These are phyloP conservation scores for Casuarina equisetifolia DNA, from an alignment of 306 rosid species.

Conservation along the genomic window DNA sequence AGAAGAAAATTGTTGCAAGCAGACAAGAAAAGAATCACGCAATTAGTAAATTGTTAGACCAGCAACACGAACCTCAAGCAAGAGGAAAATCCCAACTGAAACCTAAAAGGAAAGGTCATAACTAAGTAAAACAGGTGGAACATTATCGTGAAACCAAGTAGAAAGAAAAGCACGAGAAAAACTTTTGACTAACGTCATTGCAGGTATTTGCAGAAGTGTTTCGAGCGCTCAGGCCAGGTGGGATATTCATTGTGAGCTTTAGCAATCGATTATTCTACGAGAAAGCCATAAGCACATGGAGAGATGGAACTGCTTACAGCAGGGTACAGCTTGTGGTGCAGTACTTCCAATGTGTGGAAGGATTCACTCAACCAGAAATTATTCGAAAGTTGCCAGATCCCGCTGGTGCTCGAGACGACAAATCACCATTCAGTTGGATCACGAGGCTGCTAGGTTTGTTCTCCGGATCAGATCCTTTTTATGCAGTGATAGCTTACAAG, in stretches of 20 bases:
- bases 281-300: slow-evolving; percentile 79
- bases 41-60: neutral
- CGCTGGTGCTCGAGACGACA: slow-evolving; percentile 30
- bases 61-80: neutral
- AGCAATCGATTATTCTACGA: slow-evolving; percentile 89
- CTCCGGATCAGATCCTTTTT: slow-evolving; percentile 67
- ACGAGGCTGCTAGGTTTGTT: slow-evolving; percentile 53
- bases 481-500: slow-evolving; percentile 77
- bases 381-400: slow-evolving; percentile 49
- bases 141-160: neutral
- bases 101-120: neutral
- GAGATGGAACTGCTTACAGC: slow-evolving; percentile 71
- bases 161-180: neutral
- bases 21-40: neutral
- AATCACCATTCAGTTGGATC: slow-evolving; percentile 54
- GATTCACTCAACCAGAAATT: slow-evolving; percentile 75
- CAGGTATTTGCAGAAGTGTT: slow-evolving; percentile 88
- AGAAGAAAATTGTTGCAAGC: neutral
- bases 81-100: neutral
- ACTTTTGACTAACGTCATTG: neutral
- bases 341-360: slow-evolving; percentile 77
- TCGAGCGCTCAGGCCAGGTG: slow-evolving; percentile 77
- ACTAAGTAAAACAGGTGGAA: neutral
- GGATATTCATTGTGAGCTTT: slow-evolving; percentile 78
- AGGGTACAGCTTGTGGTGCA: slow-evolving; percentile 73